Conservation (phyloP, 2,329 filamentous ascomycete genomes). For the Helotiales sp. region DNA sequence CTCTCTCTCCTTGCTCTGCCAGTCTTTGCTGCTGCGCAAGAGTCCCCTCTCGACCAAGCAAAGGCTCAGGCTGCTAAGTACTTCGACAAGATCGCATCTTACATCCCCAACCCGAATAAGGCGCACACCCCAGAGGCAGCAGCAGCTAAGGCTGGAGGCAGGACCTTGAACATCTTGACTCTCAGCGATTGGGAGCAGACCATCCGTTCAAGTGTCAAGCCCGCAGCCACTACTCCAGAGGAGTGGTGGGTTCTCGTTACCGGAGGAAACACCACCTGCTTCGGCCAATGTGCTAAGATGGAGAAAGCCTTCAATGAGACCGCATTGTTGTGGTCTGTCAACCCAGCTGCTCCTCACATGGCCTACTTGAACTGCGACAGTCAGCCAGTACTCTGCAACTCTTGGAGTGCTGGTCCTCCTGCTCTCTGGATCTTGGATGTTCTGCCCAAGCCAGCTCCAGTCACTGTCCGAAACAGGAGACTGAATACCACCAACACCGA, state of each 20-base stretch:
- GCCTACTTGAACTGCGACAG: slow-evolving; percentile 75
- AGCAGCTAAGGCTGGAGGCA: slow-evolving; percentile 55
- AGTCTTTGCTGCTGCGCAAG: slow-evolving; percentile 59
- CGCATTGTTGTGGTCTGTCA: slow-evolving; percentile 64
- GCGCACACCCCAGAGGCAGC: slow-evolving; percentile 49
- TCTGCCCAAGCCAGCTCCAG: slow-evolving; percentile 65
- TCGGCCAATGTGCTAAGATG: slow-evolving; percentile 65
- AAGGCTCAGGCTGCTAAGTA: slow-evolving; percentile 68
- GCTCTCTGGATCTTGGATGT: slow-evolving; percentile 70
- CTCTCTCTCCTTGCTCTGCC: slow-evolving; percentile 59
- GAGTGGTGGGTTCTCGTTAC: slow-evolving; percentile 79
- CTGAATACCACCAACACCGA: slow-evolving; percentile 74
- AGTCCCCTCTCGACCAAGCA: slow-evolving; percentile 59
- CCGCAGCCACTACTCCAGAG: slow-evolving; percentile 65
- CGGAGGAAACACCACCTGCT: slow-evolving; percentile 78
- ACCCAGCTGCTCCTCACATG: slow-evolving; percentile 68
- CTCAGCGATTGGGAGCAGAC: slow-evolving; percentile 74
- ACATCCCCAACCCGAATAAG: slow-evolving; percentile 55
- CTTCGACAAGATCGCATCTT: slow-evolving; percentile 63
- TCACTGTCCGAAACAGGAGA: slow-evolving; percentile 67
- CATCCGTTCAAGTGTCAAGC: slow-evolving; percentile 64
- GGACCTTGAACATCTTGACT: slow-evolving; percentile 62
- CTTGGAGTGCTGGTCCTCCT: slow-evolving; percentile 70
- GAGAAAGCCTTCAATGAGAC: slow-evolving; percentile 72
- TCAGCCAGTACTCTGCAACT: slow-evolving; percentile 75